Conservation (phyloP, 805 yeast species). For the Metschnikowia dekortorum region DNA sequence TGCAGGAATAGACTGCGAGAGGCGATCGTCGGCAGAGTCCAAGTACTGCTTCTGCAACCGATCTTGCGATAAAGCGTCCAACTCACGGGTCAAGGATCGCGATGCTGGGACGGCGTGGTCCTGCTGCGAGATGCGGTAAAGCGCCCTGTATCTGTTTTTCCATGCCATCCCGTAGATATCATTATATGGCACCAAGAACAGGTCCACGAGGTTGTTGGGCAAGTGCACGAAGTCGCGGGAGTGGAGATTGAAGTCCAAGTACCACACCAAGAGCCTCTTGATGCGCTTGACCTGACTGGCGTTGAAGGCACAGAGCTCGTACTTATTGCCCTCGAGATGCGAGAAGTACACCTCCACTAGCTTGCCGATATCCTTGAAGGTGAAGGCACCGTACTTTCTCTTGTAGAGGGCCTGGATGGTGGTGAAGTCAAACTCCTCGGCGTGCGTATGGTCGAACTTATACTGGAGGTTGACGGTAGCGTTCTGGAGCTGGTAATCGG, state of each 20-base stretch:
- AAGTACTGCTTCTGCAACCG: background rate
- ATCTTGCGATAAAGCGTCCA: conserved; percentile 8
- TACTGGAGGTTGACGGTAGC: conserved; percentile 38
- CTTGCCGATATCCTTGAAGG: conserved; percentile 24
- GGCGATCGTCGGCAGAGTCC: background rate
- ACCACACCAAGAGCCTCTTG: conserved; percentile 38
- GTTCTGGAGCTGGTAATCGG: conserved; percentile 38
- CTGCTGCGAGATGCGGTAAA: conserved; percentile 11
- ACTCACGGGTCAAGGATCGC: conserved; percentile 7
- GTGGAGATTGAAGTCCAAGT: conserved; percentile 31
- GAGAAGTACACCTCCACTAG: conserved; percentile 35
- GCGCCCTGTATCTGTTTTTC: conserved; percentile 22
- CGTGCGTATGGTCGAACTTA: conserved; percentile 24
- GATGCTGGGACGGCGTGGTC: background rate
- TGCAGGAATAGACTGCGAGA: conserved; percentile 1
- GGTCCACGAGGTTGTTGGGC: conserved; percentile 8
- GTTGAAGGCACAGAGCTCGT: conserved; percentile 29
- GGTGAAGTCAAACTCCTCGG: conserved; percentile 31
- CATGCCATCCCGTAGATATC: conserved; percentile 32
- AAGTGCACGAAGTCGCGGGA: conserved; percentile 16
- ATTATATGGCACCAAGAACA: conserved; percentile 22
- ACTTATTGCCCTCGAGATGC: conserved; percentile 21
- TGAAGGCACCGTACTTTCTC: conserved; percentile 25
- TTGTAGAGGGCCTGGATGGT: conserved; percentile 23
- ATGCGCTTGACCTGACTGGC: conserved; percentile 28